Conservation (phyloP, 306 rosid species). For the Corylus avellana region DNA sequence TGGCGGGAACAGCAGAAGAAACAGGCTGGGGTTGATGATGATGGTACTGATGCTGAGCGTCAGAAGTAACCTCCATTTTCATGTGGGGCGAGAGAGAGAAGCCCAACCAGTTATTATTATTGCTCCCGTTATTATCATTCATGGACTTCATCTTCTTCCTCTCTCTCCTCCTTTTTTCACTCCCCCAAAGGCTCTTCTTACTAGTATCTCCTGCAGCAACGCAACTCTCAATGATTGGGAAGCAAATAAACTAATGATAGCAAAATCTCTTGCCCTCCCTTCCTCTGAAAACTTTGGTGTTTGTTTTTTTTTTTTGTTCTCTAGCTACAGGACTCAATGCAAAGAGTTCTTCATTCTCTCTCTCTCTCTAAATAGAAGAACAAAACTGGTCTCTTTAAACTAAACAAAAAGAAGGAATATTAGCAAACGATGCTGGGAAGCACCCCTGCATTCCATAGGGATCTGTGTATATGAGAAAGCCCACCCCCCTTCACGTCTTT, state of each 20-base stretch:
- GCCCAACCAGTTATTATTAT: constrained; percentile 78
- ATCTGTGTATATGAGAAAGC: constrained; percentile 81
- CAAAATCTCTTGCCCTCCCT: constrained; percentile 29
- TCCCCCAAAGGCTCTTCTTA: constrained; percentile 25
- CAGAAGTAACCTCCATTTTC: constrained; percentile 74
- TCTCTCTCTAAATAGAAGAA: constrained; percentile 35
- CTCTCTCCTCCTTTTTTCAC: constrained; percentile 16
- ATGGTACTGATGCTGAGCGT: constrained; percentile 33
- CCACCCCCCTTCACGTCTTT: constrained; percentile 40
- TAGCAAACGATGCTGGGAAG: constrained; percentile 56
- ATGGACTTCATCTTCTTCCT: constrained; percentile 61
- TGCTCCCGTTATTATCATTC: constrained; percentile 44
- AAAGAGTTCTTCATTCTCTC: constrained; percentile 10
- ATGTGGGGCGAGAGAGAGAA: constrained; percentile 91
- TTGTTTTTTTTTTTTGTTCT: constrained; percentile 33
- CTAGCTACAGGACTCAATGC: constrained; percentile 20
- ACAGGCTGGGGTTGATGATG: constrained; percentile 42
- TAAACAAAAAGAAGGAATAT: constrained; percentile 78
- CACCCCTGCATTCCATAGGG: constrained; percentile 92
- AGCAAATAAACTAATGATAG: constrained; percentile 55
- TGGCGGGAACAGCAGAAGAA: constrained; percentile 43
- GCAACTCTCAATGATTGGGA: constrained; percentile 63
- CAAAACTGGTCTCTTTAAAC: constrained; percentile 69
- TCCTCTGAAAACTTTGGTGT: constrained; percentile 11
- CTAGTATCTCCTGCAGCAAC: constrained; percentile 30